Evolutionary conservation across 2,329 filamentous ascomycete genomes (phyloP), one percentile per base, ranked within the genome.

Genomic region (Rutstroemia sp.): DNA sequence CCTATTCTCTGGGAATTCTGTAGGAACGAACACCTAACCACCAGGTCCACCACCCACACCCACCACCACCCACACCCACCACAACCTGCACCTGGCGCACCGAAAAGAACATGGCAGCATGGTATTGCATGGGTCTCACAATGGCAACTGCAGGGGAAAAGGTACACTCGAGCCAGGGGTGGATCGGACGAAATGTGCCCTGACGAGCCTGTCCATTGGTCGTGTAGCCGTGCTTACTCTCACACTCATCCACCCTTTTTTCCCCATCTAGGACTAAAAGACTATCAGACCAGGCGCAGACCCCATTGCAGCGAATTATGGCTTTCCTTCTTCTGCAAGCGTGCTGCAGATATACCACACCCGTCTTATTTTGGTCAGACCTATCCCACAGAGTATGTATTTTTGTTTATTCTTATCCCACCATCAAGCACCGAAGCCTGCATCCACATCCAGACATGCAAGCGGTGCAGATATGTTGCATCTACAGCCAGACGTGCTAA

Each of bases 161-260:
- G 30, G 7, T 34, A 19, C 7, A 39, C 17, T 49, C 21, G 44
- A 44, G 25, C 45, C 34, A 55, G 30, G 53, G 53, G 53, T 19
- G 47, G 47, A 50, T 55, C 46, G 36, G 46, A 55, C 19, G 53
- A 51, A 55, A 44, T 50, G 25, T 36, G 46, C 46, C 53, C 53
- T 50, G 38, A 25, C 47, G 46, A 55, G 36, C 53, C 53, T 50
- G 47, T 36, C 47, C 53, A 55, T 55, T 55, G 53, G 53, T 19
- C 50, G 53, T 55, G 38, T 51, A 55, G 52, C 52, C 45, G 52
- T 54, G 52, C 52, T 54, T 54, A 40, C 14, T 36, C 42, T 54
- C 38, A 17, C 38, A 17, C 42, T 54, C 52, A 39, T 54, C 21
- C 48, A 46, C 48, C 44, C 52, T 40, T 19, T 23, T 23, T 21